Percentiles rank a stretch among this genome's conserved stretches.
These are phyloP conservation scores for Trichoderma citrinoviride DNA, from an alignment of 2,329 filamentous ascomycete genomes.

Conservation along the genomic window DNA sequence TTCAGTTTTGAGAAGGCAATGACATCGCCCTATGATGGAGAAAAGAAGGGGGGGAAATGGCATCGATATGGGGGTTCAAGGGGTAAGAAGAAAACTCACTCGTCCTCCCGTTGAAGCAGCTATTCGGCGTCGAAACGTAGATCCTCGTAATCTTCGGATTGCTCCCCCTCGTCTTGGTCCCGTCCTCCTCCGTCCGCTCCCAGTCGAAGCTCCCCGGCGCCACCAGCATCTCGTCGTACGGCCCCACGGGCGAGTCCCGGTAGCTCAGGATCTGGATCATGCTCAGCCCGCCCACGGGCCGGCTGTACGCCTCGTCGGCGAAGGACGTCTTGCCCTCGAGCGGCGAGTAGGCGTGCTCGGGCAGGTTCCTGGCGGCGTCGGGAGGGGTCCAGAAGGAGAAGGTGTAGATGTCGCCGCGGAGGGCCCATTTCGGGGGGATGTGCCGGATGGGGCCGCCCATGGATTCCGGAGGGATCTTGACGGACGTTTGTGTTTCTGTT, in stretches of 20 bases:
- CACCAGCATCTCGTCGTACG: conserved; percentile 53
- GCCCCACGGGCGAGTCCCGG: conserved; percentile 48
- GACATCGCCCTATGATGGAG: no score
- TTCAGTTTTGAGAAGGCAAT: no score
- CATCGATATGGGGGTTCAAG: no score
- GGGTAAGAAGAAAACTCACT: conserved; percentile 36
- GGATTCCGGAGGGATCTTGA: neutral
- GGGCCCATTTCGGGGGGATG: conserved; percentile 42
- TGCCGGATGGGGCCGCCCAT: conserved; percentile 26
- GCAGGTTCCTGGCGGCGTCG: conserved; percentile 34
- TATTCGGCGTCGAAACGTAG: conserved; percentile 53
- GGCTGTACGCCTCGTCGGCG: conserved; percentile 31
- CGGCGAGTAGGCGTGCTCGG: conserved; percentile 43
- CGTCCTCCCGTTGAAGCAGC: conserved; percentile 51
- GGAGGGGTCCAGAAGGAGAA: conserved; percentile 42
- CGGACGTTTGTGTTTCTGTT: neutral
- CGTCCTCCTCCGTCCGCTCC: conserved; percentile 36
- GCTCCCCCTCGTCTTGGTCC: conserved; percentile 32
- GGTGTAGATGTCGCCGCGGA: conserved; percentile 45
- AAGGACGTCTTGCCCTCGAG: conserved; percentile 45
- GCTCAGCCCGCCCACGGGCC: conserved; percentile 44
- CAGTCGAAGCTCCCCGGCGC: conserved; percentile 47
- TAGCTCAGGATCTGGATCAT: conserved; percentile 54
- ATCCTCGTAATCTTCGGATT: conserved; percentile 50
- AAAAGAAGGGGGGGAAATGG: no score